Evolutionary conservation across 2,329 filamentous ascomycete genomes (phyloP), one percentile per base, ranked within the genome.

Genomic region (Aspergillus ochraceus): DNA sequence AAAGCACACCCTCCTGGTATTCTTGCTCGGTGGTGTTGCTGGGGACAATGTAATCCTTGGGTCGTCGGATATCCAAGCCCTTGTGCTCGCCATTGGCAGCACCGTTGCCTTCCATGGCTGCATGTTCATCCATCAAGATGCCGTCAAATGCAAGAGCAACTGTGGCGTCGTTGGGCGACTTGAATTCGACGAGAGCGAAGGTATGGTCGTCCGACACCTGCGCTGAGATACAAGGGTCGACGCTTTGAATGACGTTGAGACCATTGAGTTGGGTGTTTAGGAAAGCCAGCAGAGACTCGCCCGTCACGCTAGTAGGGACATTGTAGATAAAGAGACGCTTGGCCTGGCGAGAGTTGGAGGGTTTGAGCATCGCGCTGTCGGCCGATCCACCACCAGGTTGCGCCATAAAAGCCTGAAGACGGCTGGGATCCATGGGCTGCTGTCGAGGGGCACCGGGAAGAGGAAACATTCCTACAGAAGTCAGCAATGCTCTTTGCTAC

Each of bases 201-300:
- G 85, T 84, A 57, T 84, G 82, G 73, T 96, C 91, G 60, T 88
- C 86, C 22, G 92, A 90, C 58, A 98, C 83, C 68, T 97, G 91
- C 42, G 90, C 91, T 8, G 89, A 88, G 55, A 91, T 83, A 73
- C 95, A 98, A 39, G 94, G 93, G 69, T 98, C 93, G 51, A 86
- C 84, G 64, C 86, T 88, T 65, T 92, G 88, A 55, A 96, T 87
- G 39, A 97, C 90, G 70, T 99, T 99, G 51, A 99, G 81, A n/a
- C 93, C 92, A 70, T 99, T 98, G 54, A 99, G 85, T 75, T 98
- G 93, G 24, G 97, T 83, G 71, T 99, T 99, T 84, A 99, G 97
- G 79, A 97, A 99, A 22, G 87, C 84, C 61, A 89, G 80, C 46
- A 99, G 75, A 63, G 79, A 81, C 55, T 97, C 93, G 60, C 96